phyloP scores from a whole-genome alignment of 2,329 filamentous ascomycete genomes.

The Aureobasidium lini region DNA sequence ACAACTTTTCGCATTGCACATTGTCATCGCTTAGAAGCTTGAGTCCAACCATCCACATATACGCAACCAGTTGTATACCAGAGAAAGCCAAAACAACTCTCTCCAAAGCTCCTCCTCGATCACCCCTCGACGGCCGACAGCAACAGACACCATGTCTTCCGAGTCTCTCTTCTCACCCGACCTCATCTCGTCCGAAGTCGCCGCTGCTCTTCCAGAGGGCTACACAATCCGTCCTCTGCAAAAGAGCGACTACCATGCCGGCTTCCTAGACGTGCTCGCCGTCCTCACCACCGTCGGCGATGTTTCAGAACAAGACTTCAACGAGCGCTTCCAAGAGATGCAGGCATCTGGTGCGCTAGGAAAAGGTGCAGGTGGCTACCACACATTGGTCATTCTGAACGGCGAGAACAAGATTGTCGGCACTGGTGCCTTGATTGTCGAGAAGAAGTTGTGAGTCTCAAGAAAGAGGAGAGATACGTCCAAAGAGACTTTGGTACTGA shows the following conservation, averaged over 20 bases:
- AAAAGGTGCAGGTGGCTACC: constrained; percentile 69
- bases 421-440: constrained; percentile 81
- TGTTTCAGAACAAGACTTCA: constrained; percentile 66
- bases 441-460: constrained; percentile 64
- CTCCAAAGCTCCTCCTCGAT: background rate
- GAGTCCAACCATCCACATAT: too few species aligned
- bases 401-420: constrained; percentile 67
- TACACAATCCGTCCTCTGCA: constrained; percentile 78
- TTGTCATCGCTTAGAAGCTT: too few species aligned
- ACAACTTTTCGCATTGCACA: background rate
- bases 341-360: constrained; percentile 25
- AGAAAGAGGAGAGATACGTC: background rate
- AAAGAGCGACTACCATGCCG: constrained; percentile 66
- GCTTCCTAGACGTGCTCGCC: constrained; percentile 84
- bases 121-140: background rate
- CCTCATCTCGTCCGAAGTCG: constrained; percentile 71
- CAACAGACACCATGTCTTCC: background rate
- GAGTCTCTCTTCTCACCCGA: constrained; percentile 62
- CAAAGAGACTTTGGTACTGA: background rate
- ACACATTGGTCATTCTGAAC: constrained; percentile 78
- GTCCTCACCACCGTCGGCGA: constrained; percentile 92
- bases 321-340: constrained; percentile 78
- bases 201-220: constrained; percentile 64
- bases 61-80: too few species aligned
- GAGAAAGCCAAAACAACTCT: background rate